These are phyloP conservation scores for Hylodesmum podocarpum DNA, from an alignment of 306 rosid species.

Conservation along the genomic window DNA sequence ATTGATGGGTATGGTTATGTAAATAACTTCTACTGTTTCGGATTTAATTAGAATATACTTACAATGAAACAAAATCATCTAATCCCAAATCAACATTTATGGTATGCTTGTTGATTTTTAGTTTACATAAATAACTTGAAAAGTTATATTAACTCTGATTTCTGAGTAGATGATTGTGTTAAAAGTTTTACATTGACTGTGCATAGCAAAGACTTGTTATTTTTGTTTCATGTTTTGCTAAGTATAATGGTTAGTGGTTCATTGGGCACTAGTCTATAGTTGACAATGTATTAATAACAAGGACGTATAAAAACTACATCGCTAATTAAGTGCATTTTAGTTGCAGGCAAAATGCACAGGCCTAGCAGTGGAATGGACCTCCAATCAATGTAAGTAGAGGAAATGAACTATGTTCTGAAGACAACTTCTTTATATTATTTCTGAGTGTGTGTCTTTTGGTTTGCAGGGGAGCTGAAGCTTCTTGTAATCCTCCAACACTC, in stretches of 20 bases:
- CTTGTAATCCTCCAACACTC: conserved; percentile 56
- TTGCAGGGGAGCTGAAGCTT: conserved; percentile 60
- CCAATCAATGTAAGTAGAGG: conserved; percentile 53
- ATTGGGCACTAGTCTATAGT: background rate
- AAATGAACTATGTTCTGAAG: background rate
- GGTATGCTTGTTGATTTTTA: no score
- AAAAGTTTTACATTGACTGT: no score
- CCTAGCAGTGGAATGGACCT: conserved; percentile 75
- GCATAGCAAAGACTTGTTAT: no score
- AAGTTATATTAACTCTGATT: no score
- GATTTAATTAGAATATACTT: no score
- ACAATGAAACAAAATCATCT: no score
- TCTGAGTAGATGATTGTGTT: no score
- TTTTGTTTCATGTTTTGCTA: background rate
- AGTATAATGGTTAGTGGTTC: background rate
- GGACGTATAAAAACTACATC: background rate
- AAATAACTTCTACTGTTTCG: background rate
- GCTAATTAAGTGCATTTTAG: conserved; percentile 30
- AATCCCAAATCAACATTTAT: no score
- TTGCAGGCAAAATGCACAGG: conserved; percentile 61
- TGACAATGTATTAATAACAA: background rate
- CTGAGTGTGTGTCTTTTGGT: conserved; percentile 4
- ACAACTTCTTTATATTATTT: background rate
- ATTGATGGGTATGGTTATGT: background rate
- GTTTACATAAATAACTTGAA: no score